phyloP scores from a whole-genome alignment of 225 moss, liverwort and hornwort species.

The Ulota crispa region DNA sequence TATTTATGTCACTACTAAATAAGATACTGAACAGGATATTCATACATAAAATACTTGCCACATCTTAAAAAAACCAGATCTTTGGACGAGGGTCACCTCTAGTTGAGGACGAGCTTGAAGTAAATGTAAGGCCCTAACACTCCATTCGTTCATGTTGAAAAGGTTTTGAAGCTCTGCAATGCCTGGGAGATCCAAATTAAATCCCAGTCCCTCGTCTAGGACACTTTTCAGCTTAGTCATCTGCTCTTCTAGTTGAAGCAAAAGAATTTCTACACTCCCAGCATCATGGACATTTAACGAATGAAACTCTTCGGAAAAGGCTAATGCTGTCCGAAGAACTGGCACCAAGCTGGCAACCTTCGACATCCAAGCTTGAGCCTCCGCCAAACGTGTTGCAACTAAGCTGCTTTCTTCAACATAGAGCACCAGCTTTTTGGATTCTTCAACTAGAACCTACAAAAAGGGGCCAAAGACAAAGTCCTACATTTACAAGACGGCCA shows the following conservation, averaged over 20 bases:
- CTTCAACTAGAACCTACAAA: slow-evolving; percentile 35
- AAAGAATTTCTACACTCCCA: slow-evolving; percentile 12
- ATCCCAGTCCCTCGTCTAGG: slow-evolving; percentile 55
- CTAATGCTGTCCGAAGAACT: slow-evolving; percentile 18
- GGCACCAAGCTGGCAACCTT: slow-evolving; percentile 34
- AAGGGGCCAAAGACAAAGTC: neutral
- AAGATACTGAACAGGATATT: neutral
- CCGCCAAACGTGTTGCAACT: slow-evolving; percentile 36
- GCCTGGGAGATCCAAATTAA: slow-evolving; percentile 59
- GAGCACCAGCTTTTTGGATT: slow-evolving; percentile 34
- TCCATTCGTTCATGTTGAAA: slow-evolving; percentile 54
- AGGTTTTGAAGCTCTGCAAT: slow-evolving; percentile 67
- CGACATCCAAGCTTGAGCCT: slow-evolving; percentile 45
- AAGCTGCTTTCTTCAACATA: slow-evolving; percentile 46
- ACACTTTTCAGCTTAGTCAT: slow-evolving; percentile 40
- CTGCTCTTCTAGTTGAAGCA: slow-evolving; percentile 47
- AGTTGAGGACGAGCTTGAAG: slow-evolving; percentile 47
- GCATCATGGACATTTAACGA: slow-evolving; percentile 9
- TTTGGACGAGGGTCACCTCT: slow-evolving; percentile 55
- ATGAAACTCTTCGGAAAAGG: slow-evolving; percentile 10
- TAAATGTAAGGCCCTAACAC: slow-evolving; percentile 44
- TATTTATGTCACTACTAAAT: neutral
- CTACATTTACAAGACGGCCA: neutral
- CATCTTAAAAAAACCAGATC: slow-evolving; percentile 4
- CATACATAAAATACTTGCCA: neutral